Conservation (phyloP, 345 rosid genomes). For the Acer campestre region DNA sequence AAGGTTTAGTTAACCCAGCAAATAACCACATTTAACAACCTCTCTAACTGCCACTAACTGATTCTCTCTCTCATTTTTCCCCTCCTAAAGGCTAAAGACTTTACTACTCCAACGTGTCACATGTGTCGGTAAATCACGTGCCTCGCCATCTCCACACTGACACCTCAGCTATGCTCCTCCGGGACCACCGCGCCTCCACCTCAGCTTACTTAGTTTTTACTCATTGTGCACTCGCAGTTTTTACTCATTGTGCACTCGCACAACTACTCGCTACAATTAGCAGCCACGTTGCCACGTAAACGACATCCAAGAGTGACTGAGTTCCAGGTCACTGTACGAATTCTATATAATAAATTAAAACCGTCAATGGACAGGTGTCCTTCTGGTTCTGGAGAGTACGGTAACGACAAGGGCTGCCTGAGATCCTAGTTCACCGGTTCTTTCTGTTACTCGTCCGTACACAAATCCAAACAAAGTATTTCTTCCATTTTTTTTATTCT, state of each 20-base stretch:
- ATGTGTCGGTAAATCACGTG: constrained; percentile 41
- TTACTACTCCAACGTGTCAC: constrained; percentile 26
- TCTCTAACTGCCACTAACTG: constrained; percentile 49
- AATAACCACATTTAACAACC: constrained; percentile 10
- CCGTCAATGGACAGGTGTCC: constrained; percentile 17
- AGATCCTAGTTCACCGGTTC: background rate
- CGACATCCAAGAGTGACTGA: background rate
- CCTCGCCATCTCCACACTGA: constrained; percentile 9
- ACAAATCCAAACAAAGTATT: background rate
- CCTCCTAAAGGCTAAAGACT: background rate
- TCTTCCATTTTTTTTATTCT: background rate
- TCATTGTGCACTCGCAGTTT: background rate
- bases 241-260: background rate
- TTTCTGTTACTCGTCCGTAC: constrained; percentile 3
- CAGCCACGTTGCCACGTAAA: constrained; percentile 18
- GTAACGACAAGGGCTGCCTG: background rate
- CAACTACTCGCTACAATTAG: background rate
- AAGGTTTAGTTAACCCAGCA: constrained; percentile 15
- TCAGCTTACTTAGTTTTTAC: constrained; percentile 6
- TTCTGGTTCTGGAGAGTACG: background rate
- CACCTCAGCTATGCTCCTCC: background rate
- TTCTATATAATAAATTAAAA: background rate
- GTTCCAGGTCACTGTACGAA: background rate
- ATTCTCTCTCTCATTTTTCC: constrained; percentile 13
- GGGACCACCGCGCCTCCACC: constrained; percentile 7